A percentile compares a stretch with the other conserved stretches of the same genome.
Conservation (phyloP, 2,329 filamentous ascomycete species). For the Phoma sp. region DNA sequence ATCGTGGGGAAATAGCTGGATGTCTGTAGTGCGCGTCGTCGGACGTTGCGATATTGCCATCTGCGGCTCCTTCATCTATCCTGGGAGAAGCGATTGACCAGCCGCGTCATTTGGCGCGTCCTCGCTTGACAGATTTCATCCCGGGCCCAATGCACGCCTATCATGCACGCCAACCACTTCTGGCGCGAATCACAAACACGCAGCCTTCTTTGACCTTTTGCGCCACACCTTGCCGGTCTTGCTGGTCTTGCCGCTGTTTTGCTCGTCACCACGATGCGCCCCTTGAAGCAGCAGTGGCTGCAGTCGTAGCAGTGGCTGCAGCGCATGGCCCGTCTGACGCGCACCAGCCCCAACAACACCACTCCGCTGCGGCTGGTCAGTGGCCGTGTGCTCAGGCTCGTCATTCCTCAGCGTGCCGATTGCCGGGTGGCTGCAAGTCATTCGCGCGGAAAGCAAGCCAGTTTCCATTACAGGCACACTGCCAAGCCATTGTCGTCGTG, state of each 20-base stretch:
- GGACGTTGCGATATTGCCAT: conserved; percentile 11
- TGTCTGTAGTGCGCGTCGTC: conserved; percentile 12
- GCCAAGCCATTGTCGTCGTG: conserved; percentile 30
- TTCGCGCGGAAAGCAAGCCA: conserved; percentile 14
- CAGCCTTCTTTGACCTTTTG: not conserved
- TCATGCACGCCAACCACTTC: conserved; percentile 9
- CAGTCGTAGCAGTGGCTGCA: not conserved
- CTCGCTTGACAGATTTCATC: conserved; percentile 5
- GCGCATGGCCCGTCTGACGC: not conserved
- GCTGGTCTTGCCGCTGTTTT: too few species aligned
- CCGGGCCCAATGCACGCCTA: conserved; percentile 7
- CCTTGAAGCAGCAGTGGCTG: not conserved
- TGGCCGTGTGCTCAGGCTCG: conserved; percentile 7
- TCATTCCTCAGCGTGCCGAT: conserved; percentile 18
- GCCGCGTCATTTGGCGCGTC: conserved; percentile 7
- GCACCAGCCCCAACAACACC: conserved; percentile 5
- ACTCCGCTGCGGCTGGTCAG: conserved; percentile 3
- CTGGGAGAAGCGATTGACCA: conserved; percentile 10
- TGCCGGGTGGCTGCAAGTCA: conserved; percentile 10
- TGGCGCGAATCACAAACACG: conserved; percentile 4
- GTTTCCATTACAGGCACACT: conserved; percentile 17
- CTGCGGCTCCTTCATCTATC: conserved; percentile 16
- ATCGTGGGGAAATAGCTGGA: conserved; percentile 14
- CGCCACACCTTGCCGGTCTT: conserved; percentile 8
- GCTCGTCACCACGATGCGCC: not conserved